These are phyloP conservation scores for Quercus tomentella DNA, from an alignment of 331 rosid genomes.

Conservation along the genomic window DNA sequence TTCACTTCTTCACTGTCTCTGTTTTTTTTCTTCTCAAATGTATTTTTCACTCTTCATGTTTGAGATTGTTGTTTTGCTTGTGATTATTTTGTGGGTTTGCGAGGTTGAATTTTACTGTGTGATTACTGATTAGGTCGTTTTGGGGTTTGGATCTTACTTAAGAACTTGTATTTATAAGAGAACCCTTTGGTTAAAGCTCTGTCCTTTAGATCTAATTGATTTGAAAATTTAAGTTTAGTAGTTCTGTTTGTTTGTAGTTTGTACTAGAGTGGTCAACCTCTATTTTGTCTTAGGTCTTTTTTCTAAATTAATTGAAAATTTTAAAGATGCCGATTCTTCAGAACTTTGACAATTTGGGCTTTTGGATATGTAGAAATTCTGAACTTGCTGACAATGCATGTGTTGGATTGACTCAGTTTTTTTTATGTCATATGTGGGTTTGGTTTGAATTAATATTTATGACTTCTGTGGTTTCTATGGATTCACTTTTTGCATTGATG, in stretches of 20 bases:
- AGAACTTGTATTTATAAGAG: too few species aligned
- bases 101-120: not conserved
- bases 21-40: not conserved
- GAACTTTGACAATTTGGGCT: not conserved
- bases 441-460: not conserved
- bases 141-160: conserved; percentile 10
- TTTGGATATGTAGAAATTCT: not conserved
- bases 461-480: not conserved
- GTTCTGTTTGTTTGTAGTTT: not conserved
- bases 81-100: not conserved
- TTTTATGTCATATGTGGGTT: not conserved
- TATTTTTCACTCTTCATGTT: not conserved
- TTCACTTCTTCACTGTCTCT: not conserved
- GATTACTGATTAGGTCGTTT: not conserved
- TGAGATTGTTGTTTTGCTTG: not conserved
- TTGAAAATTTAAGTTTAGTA: not conserved
- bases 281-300: not conserved
- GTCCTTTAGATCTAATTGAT: not conserved
- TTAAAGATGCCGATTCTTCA: not conserved
- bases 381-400: not conserved
- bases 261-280: not conserved
- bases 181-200: not conserved
- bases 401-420: not conserved
- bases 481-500: not conserved
- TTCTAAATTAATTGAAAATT: too few species aligned